Base-by-base conservation (phyloP, 345 rosid species). In the Conringia planisiliqua region DNA sequence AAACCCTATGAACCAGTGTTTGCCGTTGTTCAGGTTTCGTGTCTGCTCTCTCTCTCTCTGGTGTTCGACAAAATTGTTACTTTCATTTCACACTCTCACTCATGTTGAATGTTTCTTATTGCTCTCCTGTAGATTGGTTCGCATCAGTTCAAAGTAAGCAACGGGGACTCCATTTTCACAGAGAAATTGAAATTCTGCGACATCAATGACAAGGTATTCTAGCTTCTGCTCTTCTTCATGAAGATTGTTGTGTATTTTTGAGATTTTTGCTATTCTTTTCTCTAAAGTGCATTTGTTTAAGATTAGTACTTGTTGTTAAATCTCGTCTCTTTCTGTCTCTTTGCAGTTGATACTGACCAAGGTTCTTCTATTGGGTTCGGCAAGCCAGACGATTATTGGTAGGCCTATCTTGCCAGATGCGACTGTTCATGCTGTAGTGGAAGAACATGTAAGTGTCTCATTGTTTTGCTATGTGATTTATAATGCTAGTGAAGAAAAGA, bases 111-210 rank as follows among this genome's bases (percentile, higher is more conserved):
- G 43, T 44, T 17, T 48, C 2, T 14, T 58, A 10, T 69, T 42
- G 2, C 5, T 56, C 16, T 64, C 68, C 7, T 44, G 59, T 79
- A 92, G 99, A 83, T 96, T 60, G 98, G 96, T 11, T 96, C 95
- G 4, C 93, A 92, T 68, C 99, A 96, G 83, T 92, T 96, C 48
- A 96, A 92, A 85, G 95, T 96, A 72, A 89, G 98, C 88, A 92
- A 90, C 43, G 87, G 91, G 13, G 98, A 96, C 82, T 86, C 87
- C 57, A 83, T 96, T 66, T 92, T 83, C 83, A 79, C 88, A 0
- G 97, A 92, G 85, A 89, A 82, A 72, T 83, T 90, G 86, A 96
- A 92, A 76, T 90, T 87, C 84, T 96, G 99, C 66, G 90, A 96
- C 57, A 90, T 96, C 22, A 89, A 96, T 75, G 97, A 90, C 75